Percentiles rank a stretch among this genome's conserved stretches.
Evolutionary conservation across 345 rosid genomes (phyloP).

Genomic region (Rubroshorea leprosula): DNA sequence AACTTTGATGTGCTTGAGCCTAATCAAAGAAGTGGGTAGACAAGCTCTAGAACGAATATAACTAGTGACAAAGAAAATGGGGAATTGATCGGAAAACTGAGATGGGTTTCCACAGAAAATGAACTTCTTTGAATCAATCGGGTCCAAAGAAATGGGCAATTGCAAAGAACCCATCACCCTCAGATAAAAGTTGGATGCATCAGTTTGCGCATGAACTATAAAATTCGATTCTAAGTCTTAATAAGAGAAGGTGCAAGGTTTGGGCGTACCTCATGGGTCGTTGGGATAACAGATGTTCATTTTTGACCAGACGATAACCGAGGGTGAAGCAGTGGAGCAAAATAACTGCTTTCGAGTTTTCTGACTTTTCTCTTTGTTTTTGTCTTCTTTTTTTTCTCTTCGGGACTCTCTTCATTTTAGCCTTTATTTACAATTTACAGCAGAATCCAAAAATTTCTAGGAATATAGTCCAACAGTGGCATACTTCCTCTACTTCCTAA

Average conservation of each 20-base stretch:
- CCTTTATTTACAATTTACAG: too few relatives aligned
- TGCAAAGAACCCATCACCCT: constrained; percentile 49
- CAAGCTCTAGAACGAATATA: constrained; percentile 32
- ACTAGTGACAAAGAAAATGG: constrained; percentile 28
- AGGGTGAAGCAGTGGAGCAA: constrained; percentile 18
- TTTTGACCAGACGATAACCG: too few relatives aligned
- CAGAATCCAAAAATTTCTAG: too few relatives aligned
- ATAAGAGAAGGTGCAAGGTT: background rate
- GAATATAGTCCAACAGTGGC: too few relatives aligned
- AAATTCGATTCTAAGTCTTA: background rate
- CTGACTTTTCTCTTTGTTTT: too few relatives aligned
- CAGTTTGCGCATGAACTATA: background rate
- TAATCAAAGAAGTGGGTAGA: constrained; percentile 27
- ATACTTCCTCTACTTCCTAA: too few relatives aligned
- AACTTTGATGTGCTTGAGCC: constrained; percentile 31
- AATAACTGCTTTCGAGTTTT: too few relatives aligned
- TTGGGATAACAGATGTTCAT: constrained; percentile 8
- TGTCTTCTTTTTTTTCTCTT: too few relatives aligned
- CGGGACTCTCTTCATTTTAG: too few relatives aligned
- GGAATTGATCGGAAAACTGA: constrained; percentile 32
- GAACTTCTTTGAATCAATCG: constrained; percentile 49
- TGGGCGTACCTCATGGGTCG: background rate
- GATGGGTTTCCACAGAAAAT: constrained; percentile 32
- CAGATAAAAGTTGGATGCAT: background rate
- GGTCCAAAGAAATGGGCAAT: constrained; percentile 36